Percentiles rank a stretch among this genome's conserved stretches.
Evolutionary conservation across 345 rosid genomes (phyloP).

Genomic region (Ailanthus altissimus): DNA sequence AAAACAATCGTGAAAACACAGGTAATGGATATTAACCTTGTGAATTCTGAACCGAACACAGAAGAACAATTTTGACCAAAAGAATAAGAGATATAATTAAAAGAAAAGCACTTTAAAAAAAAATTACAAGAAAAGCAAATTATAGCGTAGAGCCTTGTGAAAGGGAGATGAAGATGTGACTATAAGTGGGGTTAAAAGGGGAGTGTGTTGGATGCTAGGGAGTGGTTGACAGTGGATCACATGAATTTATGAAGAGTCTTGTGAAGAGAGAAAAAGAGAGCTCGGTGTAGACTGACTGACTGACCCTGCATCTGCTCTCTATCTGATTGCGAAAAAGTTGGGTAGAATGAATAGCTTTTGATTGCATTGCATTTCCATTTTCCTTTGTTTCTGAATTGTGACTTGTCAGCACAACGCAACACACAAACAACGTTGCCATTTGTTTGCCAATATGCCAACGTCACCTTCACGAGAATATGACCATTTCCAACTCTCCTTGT

Average conservation of each 20-base stretch:
- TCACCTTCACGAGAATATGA: slow-evolving; percentile 59
- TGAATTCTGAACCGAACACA: background rate
- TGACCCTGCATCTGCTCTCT: background rate
- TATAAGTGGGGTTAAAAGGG: background rate
- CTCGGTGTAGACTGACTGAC: background rate
- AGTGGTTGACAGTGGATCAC: slow-evolving; percentile 39
- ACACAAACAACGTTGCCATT: too few relatives aligned
- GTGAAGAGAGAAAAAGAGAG: background rate
- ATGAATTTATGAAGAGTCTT: slow-evolving; percentile 14
- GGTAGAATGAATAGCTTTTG: slow-evolving; percentile 2
- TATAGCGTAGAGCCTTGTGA: background rate
- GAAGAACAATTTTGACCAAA: background rate
- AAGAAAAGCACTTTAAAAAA: background rate
- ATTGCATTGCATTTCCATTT: background rate
- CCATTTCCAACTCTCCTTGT: slow-evolving; percentile 65
- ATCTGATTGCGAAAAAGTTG: slow-evolving; percentile 10
- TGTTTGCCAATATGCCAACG: slow-evolving; percentile 23
- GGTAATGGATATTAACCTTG: background rate
- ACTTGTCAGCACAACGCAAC: slow-evolving; percentile 22
- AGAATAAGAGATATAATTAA: background rate
- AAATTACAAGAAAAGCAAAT: background rate
- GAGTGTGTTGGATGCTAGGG: slow-evolving; percentile 23
- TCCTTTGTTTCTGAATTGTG: background rate
- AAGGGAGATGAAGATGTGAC: background rate
- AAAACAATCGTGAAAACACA: background rate